Evolutionary conservation across 2,329 filamentous ascomycete species (phyloP).

Genomic region (Leptographium procerum): DNA sequence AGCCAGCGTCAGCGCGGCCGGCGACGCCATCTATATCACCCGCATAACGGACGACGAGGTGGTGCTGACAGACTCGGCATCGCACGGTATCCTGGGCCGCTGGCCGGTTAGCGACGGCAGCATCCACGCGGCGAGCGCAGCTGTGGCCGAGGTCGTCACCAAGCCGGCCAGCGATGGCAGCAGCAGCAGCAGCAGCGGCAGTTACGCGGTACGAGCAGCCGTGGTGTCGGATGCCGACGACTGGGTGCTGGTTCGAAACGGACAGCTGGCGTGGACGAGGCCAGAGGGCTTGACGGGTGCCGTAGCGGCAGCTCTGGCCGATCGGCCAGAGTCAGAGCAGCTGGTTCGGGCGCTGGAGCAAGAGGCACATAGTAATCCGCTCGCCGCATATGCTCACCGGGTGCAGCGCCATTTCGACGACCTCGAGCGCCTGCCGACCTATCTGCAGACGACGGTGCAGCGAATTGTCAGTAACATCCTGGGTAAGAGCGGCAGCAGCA

Average conservation of each 20-base stretch:
- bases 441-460: constrained; percentile 56
- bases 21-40: constrained; percentile 80
- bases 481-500: constrained; percentile 31
- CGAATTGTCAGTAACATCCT: constrained; percentile 56
- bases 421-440: constrained; percentile 63
- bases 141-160: constrained; percentile 63
- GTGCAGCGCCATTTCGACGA: constrained; percentile 73
- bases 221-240: constrained; percentile 56
- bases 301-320: constrained; percentile 71
- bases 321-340: constrained; percentile 60
- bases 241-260: constrained; percentile 77
- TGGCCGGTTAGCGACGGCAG: constrained; percentile 61
- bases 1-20: constrained; percentile 57
- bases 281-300: constrained; percentile 72
- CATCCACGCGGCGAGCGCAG: constrained; percentile 28
- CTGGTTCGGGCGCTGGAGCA: constrained; percentile 72
- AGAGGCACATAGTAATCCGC: constrained; percentile 71
- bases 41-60: constrained; percentile 67
- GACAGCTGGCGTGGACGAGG: constrained; percentile 67
- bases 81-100: constrained; percentile 61
- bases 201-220: constrained; percentile 69
- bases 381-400: constrained; percentile 79
- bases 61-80: constrained; percentile 62
- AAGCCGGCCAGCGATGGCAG: constrained; percentile 31
- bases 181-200: constrained; percentile 28